Conservation (phyloP, 495 filamentous ascomycete species). For the Haplographium delicatum region DNA sequence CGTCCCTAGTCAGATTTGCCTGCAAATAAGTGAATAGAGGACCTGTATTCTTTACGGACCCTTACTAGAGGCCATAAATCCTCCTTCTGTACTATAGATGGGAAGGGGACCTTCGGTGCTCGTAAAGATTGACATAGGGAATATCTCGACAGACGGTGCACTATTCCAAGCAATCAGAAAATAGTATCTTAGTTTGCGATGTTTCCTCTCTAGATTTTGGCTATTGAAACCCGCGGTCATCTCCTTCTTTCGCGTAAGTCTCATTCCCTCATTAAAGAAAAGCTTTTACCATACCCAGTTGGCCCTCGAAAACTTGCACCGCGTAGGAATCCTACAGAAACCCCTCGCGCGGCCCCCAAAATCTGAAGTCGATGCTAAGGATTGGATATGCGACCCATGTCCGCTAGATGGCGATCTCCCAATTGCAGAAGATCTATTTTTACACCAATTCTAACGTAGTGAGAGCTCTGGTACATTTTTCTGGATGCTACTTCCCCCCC, state of each 20-base stretch:
- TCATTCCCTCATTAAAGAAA: not conserved
- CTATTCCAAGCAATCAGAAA: not conserved
- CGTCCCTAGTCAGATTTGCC: too few species aligned
- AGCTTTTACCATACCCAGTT: not conserved
- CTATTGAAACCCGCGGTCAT: not conserved
- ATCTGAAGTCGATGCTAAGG: not conserved
- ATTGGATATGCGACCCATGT: not conserved
- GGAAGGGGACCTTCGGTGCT: too few species aligned
- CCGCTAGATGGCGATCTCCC: not conserved
- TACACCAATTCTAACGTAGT: not conserved
- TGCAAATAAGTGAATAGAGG: too few species aligned
- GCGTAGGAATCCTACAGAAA: not conserved
- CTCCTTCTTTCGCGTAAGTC: not conserved
- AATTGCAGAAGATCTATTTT: not conserved
- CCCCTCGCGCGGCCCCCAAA: not conserved
- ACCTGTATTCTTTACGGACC: too few species aligned
- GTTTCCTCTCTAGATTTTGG: not conserved
- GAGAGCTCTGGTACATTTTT: not conserved
- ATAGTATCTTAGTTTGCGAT: not conserved
- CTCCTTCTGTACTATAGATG: too few species aligned
- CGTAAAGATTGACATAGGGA: not conserved
- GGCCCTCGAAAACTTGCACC: not conserved
- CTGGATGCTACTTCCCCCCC: not conserved
- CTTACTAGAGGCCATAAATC: too few species aligned
- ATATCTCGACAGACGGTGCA: not conserved